Evolutionary conservation across 148 eudicot genomes (phyloP).

Genomic region (Fagopyrum homotropicum): DNA sequence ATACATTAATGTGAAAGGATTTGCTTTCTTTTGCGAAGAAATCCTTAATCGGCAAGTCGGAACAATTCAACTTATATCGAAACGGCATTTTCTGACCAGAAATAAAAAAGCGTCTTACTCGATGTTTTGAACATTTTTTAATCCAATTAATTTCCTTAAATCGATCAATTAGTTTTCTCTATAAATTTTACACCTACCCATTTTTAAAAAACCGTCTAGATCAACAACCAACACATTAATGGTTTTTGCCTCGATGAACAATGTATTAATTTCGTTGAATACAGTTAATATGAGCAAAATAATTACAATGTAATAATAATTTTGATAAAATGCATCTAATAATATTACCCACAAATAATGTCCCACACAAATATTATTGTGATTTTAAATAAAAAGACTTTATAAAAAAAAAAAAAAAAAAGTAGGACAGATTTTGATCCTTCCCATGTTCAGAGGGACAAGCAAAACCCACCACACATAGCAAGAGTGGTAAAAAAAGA

Average conservation of each 20-base stretch:
- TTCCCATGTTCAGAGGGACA: constrained; percentile 1
- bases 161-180: no score
- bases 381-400: not conserved
- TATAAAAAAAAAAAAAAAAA: not conserved
- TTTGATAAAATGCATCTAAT: not conserved
- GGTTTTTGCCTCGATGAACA: not conserved
- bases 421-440: not conserved
- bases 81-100: no score
- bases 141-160: no score
- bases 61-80: no score
- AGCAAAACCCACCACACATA: constrained; percentile 9
- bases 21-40: no score
- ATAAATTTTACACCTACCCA: no score
- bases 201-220: no score
- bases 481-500: not conserved
- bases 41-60: no score
- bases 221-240: not conserved
- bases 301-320: not conserved
- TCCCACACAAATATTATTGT: not conserved
- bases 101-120: no score
- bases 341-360: not conserved
- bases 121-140: no score
- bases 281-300: not conserved
- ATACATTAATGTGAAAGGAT: no score
- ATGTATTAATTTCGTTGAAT: not conserved